Conservation (phyloP, 179 eudicot genomes). For the Patellifolia procumbens region DNA sequence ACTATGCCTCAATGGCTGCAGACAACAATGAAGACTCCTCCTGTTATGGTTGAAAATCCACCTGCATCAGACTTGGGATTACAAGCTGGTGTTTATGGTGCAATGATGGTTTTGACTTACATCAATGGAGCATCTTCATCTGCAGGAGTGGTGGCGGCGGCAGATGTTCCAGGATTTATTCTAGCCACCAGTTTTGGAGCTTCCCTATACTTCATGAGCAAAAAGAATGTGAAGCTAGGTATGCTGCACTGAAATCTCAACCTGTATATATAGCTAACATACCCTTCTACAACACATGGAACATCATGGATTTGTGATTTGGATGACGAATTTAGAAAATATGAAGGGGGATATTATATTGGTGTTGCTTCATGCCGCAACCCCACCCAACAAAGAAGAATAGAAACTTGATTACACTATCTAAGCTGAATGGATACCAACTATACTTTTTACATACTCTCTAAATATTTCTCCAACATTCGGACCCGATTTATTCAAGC, state of each 20-base stretch:
- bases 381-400: not conserved
- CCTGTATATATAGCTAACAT: not conserved
- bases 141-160: slow-evolving; percentile 55
- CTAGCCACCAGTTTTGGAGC: slow-evolving; percentile 95
- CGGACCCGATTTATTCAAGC: not conserved
- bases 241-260: slow-evolving; percentile 27
- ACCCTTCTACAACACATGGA: not conserved
- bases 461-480: not conserved
- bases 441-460: too few relatives aligned
- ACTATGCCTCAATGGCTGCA: slow-evolving; percentile 89
- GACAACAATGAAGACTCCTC: slow-evolving; percentile 55
- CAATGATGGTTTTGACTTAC: slow-evolving; percentile 73
- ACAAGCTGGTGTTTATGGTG: slow-evolving; percentile 94
- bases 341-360: not conserved
- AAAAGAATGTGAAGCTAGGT: slow-evolving; percentile 84
- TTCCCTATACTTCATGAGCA: slow-evolving; percentile 90
- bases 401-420: not conserved
- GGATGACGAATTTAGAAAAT: not conserved
- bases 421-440: not conserved
- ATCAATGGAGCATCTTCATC: slow-evolving; percentile 67
- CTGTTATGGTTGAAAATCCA: slow-evolving; percentile 67
- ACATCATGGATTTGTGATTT: not conserved
- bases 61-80: slow-evolving; percentile 67
- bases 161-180: slow-evolving; percentile 91
- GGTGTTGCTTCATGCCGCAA: not conserved